Conservation (phyloP, 495 filamentous ascomycete genomes). For the Hypoxylon subgilvum region DNA sequence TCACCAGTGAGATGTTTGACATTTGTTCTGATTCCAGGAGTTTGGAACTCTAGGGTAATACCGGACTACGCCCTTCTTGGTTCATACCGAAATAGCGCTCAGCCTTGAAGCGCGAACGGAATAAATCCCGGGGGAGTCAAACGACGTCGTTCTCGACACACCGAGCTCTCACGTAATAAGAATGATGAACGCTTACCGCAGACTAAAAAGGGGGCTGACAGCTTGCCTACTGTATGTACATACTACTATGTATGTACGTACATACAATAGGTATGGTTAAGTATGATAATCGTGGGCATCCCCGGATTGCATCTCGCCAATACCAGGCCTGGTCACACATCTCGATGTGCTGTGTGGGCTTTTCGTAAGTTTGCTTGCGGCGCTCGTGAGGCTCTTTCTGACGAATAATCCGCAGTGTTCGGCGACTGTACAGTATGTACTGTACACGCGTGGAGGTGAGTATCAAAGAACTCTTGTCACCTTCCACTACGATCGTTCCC, state of each 20-base stretch:
- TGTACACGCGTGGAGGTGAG: constrained; percentile 3
- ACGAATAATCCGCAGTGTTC: background rate
- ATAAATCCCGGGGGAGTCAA: no score
- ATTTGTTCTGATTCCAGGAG: constrained; percentile 14
- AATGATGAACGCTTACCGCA: constrained; percentile 25
- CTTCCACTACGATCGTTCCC: constrained; percentile 10
- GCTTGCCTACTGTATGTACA: no score
- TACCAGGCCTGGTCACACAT: constrained; percentile 20
- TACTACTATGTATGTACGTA: no score
- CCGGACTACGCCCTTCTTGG: constrained; percentile 18
- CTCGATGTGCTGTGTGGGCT: background rate
- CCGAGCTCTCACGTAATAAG: background rate
- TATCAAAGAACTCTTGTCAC: constrained; percentile 9
- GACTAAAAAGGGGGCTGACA: constrained; percentile 36
- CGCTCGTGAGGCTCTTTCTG: constrained; percentile 14
- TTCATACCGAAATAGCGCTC: constrained; percentile 13
- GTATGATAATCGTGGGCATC: background rate
- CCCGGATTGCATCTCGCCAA: constrained; percentile 20
- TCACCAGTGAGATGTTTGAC: background rate
- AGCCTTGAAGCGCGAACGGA: background rate
- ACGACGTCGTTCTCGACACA: no score
- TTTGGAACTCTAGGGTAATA: constrained; percentile 9
- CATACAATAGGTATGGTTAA: no score
- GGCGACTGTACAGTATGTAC: no score
- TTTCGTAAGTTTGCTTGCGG: constrained; percentile 4